Evolutionary conservation across 768 basidiomycete species (phyloP).

Genomic region (Phylloporus arenicola): DNA sequence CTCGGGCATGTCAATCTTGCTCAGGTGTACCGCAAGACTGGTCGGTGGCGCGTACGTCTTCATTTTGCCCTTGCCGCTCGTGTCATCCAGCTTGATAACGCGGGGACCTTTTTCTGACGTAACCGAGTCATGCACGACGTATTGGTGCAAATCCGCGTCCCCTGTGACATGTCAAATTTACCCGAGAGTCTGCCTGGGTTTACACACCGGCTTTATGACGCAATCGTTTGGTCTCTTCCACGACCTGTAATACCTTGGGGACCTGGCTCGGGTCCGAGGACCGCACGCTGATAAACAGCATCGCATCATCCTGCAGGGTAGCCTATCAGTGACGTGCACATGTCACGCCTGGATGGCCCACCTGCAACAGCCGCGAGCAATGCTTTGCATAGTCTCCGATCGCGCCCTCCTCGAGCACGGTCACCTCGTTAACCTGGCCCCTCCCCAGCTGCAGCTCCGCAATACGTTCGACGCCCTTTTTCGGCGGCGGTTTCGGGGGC

Average conservation of each 20-base stretch:
- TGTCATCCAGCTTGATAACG: conserved; percentile 60
- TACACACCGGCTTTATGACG: conserved; percentile 64
- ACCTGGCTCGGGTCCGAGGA: conserved; percentile 61
- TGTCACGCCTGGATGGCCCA: conserved; percentile 23
- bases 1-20: conserved; percentile 86
- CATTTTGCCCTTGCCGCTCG: conserved; percentile 37
- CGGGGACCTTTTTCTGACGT: conserved; percentile 48
- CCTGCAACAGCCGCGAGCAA: conserved; percentile 59
- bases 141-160: conserved; percentile 65
- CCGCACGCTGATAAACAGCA: conserved; percentile 72
- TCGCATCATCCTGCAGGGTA: conserved; percentile 58
- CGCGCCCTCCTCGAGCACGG: conserved; percentile 59
- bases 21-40: conserved; percentile 66
- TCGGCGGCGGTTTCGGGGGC: conserved; percentile 60
- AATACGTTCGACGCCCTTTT: conserved; percentile 62
- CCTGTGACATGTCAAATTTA: conserved; percentile 35
- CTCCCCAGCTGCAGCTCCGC: conserved; percentile 62
- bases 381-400: conserved; percentile 66
- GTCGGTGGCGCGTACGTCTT: conserved; percentile 60
- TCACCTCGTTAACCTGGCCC: conserved; percentile 73
- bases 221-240: conserved; percentile 74
- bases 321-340: neutral
- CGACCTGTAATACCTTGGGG: conserved; percentile 73
- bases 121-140: conserved; percentile 62
- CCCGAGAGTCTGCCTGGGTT: neutral